phyloP scores from a whole-genome alignment of 163 green algal species.

The Chlamydomonas reinhardtii region DNA sequence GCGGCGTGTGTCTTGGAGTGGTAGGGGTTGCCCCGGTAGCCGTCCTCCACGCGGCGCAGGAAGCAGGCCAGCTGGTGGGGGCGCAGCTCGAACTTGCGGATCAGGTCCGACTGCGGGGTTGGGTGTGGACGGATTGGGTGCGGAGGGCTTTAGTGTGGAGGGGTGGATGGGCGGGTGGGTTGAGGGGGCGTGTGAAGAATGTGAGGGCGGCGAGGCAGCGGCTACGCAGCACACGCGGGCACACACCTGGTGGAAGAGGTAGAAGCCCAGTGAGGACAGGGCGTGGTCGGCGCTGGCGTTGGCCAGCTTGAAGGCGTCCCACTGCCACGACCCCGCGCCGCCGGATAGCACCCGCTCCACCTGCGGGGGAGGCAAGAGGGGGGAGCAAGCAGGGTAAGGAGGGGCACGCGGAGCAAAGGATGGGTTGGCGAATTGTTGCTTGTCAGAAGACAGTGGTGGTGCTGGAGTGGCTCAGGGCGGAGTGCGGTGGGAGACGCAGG shows the following conservation, averaged over 20 bases:
- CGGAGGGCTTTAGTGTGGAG: neutral
- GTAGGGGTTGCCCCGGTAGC: slow-evolving; percentile 68
- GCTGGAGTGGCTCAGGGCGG: too few species aligned
- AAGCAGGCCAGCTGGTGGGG: slow-evolving; percentile 57
- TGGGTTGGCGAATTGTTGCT: too few species aligned
- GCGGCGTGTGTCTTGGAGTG: slow-evolving; percentile 66
- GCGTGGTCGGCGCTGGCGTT: slow-evolving; percentile 62
- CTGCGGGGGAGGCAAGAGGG: neutral
- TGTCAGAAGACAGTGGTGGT: too few species aligned
- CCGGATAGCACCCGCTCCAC: slow-evolving; percentile 54
- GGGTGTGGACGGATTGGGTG: neutral
- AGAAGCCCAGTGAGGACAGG: slow-evolving; percentile 62
- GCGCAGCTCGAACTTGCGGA: slow-evolving; percentile 58
- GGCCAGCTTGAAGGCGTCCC: slow-evolving; percentile 62
- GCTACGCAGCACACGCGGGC: too few species aligned
- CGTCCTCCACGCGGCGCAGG: slow-evolving; percentile 57
- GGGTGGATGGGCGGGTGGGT: too few species aligned
- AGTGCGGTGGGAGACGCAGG: too few species aligned
- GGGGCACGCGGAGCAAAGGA: too few species aligned
- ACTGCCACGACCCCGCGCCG: slow-evolving; percentile 55
- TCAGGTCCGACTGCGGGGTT: slow-evolving; percentile 54
- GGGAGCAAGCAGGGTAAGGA: too few species aligned
- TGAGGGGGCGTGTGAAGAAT: too few species aligned
- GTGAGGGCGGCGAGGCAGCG: too few species aligned
- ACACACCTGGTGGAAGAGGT: slow-evolving; percentile 44